Evolutionary conservation across 306 rosid genomes (phyloP).

Genomic region (Mimosa bimucronata): DNA sequence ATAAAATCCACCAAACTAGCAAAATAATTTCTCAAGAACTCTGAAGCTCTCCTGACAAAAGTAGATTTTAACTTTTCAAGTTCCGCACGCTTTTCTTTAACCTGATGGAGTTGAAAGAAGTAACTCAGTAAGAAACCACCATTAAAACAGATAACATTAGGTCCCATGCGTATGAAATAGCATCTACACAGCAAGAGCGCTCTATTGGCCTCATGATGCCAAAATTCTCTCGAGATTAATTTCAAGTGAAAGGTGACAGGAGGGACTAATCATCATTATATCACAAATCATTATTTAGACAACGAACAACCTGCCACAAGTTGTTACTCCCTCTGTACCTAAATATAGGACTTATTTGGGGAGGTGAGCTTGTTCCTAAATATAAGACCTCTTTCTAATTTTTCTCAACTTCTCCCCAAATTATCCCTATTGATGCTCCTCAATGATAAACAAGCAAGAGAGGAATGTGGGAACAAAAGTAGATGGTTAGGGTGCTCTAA

Average conservation of each 20-base stretch:
- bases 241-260: not conserved
- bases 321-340: too few species aligned
- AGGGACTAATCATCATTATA: not conserved
- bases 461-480: too few species aligned
- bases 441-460: too few species aligned
- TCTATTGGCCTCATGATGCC: conserved; percentile 12
- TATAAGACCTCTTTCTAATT: too few species aligned
- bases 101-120: conserved; percentile 54
- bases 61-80: conserved; percentile 90
- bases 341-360: too few species aligned
- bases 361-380: too few species aligned
- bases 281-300: not conserved
- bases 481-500: too few species aligned
- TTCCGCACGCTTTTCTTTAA: conserved; percentile 91
- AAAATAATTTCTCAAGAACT: conserved; percentile 89
- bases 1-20: conserved; percentile 98
- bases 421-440: too few species aligned
- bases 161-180: conserved; percentile 8
- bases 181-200: not conserved
- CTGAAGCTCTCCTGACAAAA: conserved; percentile 97
- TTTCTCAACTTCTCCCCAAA: too few species aligned
- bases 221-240: conserved; percentile 11
- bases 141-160: conserved; percentile 33
- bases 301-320: not conserved
- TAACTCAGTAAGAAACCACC: conserved; percentile 10